Evolutionary conservation across 2,329 filamentous ascomycete species (phyloP).

Genomic region (Setomelanomma holmii): DNA sequence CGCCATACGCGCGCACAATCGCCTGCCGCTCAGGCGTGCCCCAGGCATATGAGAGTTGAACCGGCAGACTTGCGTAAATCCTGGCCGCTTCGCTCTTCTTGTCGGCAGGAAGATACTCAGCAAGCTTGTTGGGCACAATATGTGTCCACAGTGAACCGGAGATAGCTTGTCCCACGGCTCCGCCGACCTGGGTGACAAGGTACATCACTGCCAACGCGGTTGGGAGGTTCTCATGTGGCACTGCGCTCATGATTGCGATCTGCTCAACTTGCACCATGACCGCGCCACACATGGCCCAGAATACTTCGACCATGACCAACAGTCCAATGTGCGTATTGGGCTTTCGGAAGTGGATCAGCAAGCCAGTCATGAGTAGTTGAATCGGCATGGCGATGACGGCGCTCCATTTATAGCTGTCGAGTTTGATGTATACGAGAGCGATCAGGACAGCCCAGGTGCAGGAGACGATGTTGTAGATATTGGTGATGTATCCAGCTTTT

Average conservation of each 20-base stretch:
- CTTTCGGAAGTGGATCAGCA: slow-evolving; percentile 38
- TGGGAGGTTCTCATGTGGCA: slow-evolving; percentile 26
- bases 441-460: slow-evolving; percentile 25
- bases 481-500: slow-evolving; percentile 27
- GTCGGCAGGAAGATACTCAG: slow-evolving; percentile 22
- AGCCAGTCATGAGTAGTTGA: slow-evolving; percentile 30
- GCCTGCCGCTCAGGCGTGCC: slow-evolving; percentile 56
- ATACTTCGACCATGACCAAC: slow-evolving; percentile 38
- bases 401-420: slow-evolving; percentile 31
- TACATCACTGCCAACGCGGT: slow-evolving; percentile 55
- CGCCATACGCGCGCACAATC: slow-evolving; percentile 40
- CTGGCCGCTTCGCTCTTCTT: slow-evolving; percentile 7
- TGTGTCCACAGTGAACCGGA: slow-evolving; percentile 69
- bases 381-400: slow-evolving; percentile 29
- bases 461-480: slow-evolving; percentile 31
- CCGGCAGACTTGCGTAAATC: slow-evolving; percentile 53
- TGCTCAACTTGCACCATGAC: slow-evolving; percentile 28
- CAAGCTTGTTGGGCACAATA: slow-evolving; percentile 54
- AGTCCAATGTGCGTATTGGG: slow-evolving; percentile 28
- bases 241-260: slow-evolving; percentile 28
- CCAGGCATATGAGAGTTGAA: slow-evolving; percentile 60
- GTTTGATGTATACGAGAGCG: slow-evolving; percentile 26
- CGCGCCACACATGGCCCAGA: slow-evolving; percentile 28
- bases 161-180: slow-evolving; percentile 54
- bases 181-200: slow-evolving; percentile 62